Evolutionary conservation across 202 grass and related monocot species (phyloP), one percentile per base, ranked within the genome.

Genomic region (Alloteropsis angusta): DNA sequence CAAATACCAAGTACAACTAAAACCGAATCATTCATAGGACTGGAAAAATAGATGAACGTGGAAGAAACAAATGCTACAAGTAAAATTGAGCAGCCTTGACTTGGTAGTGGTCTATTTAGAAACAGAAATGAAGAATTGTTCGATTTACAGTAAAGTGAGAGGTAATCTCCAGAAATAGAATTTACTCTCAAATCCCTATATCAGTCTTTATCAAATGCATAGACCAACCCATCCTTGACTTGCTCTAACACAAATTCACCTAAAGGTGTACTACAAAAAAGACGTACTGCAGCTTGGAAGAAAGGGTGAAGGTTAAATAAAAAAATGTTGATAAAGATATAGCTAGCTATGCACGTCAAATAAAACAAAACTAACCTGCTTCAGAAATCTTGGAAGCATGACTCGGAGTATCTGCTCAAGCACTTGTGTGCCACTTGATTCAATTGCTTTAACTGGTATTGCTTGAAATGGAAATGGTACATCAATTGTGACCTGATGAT

Each of bases 371-470:
- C 85, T 78, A 4, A 93, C 96, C 86, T 99, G 96, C 38, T 84
- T 88, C 42, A 99, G 71, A 91, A 99, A 99, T 77, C 96, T 82
- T 56, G 96, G 96, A 80, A 99, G 92, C 92, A 96, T 96, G 50
- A 79, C 75, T 86, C 89, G 43, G 13, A 99, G 74, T 65, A 96
- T 30, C 68, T 99, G 92, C 77, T 89, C 88, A 74, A 99, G 92
- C 36, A 99, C 92, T 76, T 96, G 92, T 36, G 56, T 91, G 13
- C 96, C 96, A 77, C 91, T 98, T 39, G 96, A 98, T 83, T 98
- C 92, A 74, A 98, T 91, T 6, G 62, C 90, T 83, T 80, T 84
- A 38, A 95, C 88, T 7, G 96, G 96, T 82, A 99, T 80, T 75
- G 79, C 90, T 82, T 45, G 90, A 69, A 99, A 93, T 8, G 88